Evolutionary conservation across 1,284 basidiomycete genomes (phyloP), one percentile per base, ranked within the genome.

Genomic region (Trichosporon coremiiforme): DNA sequence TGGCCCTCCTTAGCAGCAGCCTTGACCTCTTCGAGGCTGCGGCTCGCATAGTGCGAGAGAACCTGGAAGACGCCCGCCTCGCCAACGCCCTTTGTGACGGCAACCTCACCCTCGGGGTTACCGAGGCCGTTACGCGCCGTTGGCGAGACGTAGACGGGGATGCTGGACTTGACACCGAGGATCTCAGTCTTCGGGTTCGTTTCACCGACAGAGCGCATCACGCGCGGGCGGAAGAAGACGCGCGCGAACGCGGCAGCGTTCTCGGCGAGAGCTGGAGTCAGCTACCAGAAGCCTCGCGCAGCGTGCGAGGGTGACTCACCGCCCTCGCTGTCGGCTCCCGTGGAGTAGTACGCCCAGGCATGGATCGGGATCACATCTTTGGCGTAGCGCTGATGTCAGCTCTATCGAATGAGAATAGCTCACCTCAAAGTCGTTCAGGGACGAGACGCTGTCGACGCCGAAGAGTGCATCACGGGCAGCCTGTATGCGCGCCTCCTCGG

Each of bases 111-210:
- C 64, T 76, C 70, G 10, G 84, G 82, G 68, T 85, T 82, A 2
- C 85, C 85, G n/a, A 84, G 74, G n/a, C 83, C 81, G 12, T 85
- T 85, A 50, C 84, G 78, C 0, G 85, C 86, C 1, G 85, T 91
- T 7, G 90, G 92, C 64, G 88, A 89, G 62, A 93, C 90, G 80
- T 94, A 95, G 22, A 95, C 85, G 0, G 93, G 93, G 70, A 94
- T 87, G 2, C 88, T 86, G 13, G 88, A 88, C 68, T 85, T 85
- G 78, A 87, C 88, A 12, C 91, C 92, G 53, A 94, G 87, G 71
- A 95, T 89, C 8, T 86, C 88, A 2, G 91, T 92, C 0, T 88
- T 88, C 9, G 89, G 87, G 81, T 92, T 89, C 70, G 90, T 89
- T 53, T 85, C 79, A 4, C 87, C 86, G n/a, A 94, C 88, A 6